A percentile compares a stretch with the other conserved stretches of the same genome.
phyloP scores from a whole-genome alignment of 306 rosid species.

The Casuarina glauca region DNA sequence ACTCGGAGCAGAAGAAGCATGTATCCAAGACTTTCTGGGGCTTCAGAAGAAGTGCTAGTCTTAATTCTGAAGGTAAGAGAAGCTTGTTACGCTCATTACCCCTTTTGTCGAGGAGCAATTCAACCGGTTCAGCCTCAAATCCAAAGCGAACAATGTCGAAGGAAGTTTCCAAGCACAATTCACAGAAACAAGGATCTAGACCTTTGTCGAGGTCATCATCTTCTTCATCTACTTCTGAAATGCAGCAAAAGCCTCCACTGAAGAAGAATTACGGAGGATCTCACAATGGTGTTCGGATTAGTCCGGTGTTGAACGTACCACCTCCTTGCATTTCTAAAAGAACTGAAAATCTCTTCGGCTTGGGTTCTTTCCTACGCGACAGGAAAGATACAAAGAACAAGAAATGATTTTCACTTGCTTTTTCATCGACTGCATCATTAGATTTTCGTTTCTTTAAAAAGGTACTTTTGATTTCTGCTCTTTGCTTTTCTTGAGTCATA shows the following conservation, averaged over 20 bases:
- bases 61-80: slow-evolving; percentile 62
- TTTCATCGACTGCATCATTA: neutral
- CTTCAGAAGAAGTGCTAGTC: slow-evolving; percentile 80
- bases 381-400: slow-evolving; percentile 62
- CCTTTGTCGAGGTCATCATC: slow-evolving; percentile 39
- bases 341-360: slow-evolving; percentile 61
- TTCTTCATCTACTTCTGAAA: slow-evolving; percentile 31
- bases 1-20: slow-evolving; percentile 41
- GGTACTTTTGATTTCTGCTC: slow-evolving; percentile 24
- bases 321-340: slow-evolving; percentile 78
- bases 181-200: slow-evolving; percentile 39
- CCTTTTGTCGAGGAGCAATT: slow-evolving; percentile 70
- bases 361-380: slow-evolving; percentile 63
- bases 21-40: slow-evolving; percentile 84
- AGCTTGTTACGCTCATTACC: slow-evolving; percentile 48
- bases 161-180: slow-evolving; percentile 28
- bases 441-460: neutral
- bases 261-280: slow-evolving; percentile 63
- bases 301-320: slow-evolving; percentile 73
- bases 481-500: slow-evolving; percentile 18
- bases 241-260: slow-evolving; percentile 51
- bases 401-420: slow-evolving; percentile 43
- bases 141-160: slow-evolving; percentile 44
- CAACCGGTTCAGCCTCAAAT: slow-evolving; percentile 66
- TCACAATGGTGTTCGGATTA: slow-evolving; percentile 51